Evolutionary conservation across 352 stramenopile genomes (phyloP), one percentile per base, ranked within the genome.

Genomic region (Pythium volutum): DNA sequence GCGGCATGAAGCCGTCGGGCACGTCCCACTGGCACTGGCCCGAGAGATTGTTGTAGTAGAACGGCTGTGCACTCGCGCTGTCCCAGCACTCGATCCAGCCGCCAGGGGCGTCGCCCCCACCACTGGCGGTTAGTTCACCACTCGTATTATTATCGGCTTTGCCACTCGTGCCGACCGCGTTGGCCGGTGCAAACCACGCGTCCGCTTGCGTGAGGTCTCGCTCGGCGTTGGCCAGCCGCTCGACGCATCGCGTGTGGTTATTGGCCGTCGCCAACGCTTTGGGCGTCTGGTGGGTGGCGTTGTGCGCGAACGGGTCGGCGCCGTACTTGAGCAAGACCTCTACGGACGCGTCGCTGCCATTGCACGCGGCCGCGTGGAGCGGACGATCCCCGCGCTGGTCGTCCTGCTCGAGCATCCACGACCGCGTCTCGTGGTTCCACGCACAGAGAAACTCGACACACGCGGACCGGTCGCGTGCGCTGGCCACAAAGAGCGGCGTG

Each of bases 21-120:
- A 71, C 57, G 59, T 85, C 76, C 79, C 76, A 87, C 59, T 88
- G 79, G 42, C 79, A 88, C 53, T 86, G 86, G 20, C 79, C 79
- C 23, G 79, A 80, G n/a, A 82, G 56, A 45, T 88, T 88, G 66
- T 88, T 79, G 75, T 88, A 88, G 69, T 84, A 88, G 26, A 88
- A 88, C 1, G 76, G 63, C 26, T 81, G 73, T 2, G 69, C 66
- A 38, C 70, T 88, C 54, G 75, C 62, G 27, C 74, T 82, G 51
- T 88, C 79, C 76, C 74, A 86, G 65, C 79, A 88, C 55, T 88
- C 73, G 43, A 83, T 76, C 76, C 79, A 88, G 9, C 78, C 73
- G 52, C 46, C 31, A 11, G 31, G 10, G n/a, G n/a, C n/a, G n/a
- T n/a, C n/a, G 31, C 14, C 31, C 14, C 31, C 29, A 3, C 38